Conservation (phyloP, 2,329 filamentous ascomycete species). For the Chalaropsis ovoidea region DNA sequence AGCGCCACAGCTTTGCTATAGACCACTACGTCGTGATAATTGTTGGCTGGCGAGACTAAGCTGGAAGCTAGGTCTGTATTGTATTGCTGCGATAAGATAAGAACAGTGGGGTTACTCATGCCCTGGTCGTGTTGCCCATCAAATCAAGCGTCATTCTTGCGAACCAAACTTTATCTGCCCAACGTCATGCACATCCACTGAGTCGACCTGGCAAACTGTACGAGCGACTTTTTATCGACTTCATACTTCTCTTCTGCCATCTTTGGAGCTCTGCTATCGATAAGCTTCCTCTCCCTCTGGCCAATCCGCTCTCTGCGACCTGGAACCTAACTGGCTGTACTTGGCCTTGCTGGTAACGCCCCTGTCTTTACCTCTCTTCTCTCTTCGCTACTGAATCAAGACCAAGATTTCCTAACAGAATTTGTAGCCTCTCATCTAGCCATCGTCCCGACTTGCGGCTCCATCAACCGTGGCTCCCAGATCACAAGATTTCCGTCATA, state of each 20-base stretch:
- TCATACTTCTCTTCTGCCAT: not conserved
- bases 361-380: not conserved
- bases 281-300: not conserved
- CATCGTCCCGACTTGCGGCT: not conserved
- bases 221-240: not conserved
- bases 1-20: not conserved
- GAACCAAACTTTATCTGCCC: not conserved
- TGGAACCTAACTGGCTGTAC: not conserved
- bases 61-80: not conserved
- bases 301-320: too few relatives aligned
- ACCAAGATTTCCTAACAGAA: not conserved
- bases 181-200: not conserved
- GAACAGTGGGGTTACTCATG: not conserved
- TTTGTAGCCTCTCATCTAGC: not conserved
- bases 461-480: not conserved
- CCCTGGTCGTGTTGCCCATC: not conserved
- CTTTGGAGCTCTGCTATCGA: not conserved
- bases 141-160: constrained; percentile 3
- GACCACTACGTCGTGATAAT: not conserved
- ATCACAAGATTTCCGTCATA: not conserved
- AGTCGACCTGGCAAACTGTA: not conserved
- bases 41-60: not conserved
- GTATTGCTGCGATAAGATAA: constrained; percentile 4
- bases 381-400: not conserved
- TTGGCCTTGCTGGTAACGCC: not conserved